Conservation (phyloP, 176 grass and related monocot genomes). For the Avena eriantha region DNA sequence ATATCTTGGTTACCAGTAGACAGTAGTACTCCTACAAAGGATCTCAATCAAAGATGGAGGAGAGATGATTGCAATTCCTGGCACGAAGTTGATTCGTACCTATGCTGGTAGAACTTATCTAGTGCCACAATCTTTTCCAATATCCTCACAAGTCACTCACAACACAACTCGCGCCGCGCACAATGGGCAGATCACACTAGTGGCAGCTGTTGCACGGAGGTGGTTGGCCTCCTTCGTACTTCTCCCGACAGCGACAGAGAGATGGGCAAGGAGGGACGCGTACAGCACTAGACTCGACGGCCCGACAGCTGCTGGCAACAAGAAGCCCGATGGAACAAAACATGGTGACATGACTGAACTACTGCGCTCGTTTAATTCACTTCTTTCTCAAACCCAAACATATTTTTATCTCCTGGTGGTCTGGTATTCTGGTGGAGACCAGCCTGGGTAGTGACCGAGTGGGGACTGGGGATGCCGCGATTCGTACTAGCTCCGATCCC, state of each 20-base stretch:
- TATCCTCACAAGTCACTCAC: background rate
- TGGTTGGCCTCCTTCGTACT: background rate
- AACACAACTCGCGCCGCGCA: background rate
- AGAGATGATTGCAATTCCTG: conserved; percentile 17
- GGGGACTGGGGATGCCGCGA: too few species aligned
- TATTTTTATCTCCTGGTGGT: too few species aligned
- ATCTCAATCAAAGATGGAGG: background rate
- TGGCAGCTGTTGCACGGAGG: conserved; percentile 10
- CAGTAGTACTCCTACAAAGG: too few species aligned
- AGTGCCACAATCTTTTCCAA: conserved; percentile 5
- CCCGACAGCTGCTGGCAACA: background rate
- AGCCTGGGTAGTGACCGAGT: too few species aligned
- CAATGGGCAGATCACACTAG: background rate
- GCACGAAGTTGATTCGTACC: background rate
- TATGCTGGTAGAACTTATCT: background rate
- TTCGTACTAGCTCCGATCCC: too few species aligned
- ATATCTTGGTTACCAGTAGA: too few species aligned
- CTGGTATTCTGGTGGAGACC: too few species aligned
- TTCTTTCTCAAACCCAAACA: too few species aligned
- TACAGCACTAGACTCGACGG: background rate
- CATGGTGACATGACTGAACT: background rate
- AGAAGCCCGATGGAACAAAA: background rate
- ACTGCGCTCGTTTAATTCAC: background rate
- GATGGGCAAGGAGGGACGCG: background rate
- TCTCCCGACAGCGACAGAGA: conserved; percentile 22